phyloP scores from a whole-genome alignment of 2,329 filamentous ascomycete genomes.

The Calonectria leucothoes region DNA sequence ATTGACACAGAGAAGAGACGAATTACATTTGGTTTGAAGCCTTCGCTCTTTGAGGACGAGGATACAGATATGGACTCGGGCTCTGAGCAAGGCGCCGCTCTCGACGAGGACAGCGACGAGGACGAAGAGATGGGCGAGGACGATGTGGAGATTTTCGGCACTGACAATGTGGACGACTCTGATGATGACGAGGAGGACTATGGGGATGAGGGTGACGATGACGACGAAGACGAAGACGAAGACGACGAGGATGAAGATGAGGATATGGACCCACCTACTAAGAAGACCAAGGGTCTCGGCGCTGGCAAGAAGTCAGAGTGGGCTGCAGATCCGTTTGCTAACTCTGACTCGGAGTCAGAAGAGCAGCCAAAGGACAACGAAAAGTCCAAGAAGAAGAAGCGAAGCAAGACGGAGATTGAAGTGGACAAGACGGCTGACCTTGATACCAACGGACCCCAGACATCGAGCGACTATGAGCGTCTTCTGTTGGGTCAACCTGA shows the following conservation, averaged over 20 bases:
- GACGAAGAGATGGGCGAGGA: conserved; percentile 63
- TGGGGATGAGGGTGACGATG: conserved; percentile 51
- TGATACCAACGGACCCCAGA: conserved; percentile 88
- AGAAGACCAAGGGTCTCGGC: conserved; percentile 49
- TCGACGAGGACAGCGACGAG: conserved; percentile 61
- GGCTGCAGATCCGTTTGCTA: conserved; percentile 77
- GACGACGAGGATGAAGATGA: conserved; percentile 49
- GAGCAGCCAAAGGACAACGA: conserved; percentile 46
- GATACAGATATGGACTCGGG: conserved; percentile 63
- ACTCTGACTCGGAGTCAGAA: conserved; percentile 64
- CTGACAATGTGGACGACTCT: conserved; percentile 57
- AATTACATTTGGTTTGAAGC: conserved; percentile 92
- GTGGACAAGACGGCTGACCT: conserved; percentile 93
- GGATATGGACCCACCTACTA: conserved; percentile 52
- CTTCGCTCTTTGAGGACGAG: conserved; percentile 83
- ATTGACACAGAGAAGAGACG: conserved; percentile 80
- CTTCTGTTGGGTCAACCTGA: conserved; percentile 92
- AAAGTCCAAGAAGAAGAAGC: conserved; percentile 72
- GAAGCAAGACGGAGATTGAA: conserved; percentile 80
- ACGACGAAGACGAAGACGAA: conserved; percentile 53
- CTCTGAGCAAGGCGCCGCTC: conserved; percentile 58
- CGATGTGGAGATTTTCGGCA: conserved; percentile 57
- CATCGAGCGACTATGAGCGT: conserved; percentile 91
- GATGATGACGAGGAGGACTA: conserved; percentile 53
- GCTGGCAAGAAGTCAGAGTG: conserved; percentile 87